Base-by-base conservation (phyloP, 441 rosid genomes). In the Erodium texanum region DNA sequence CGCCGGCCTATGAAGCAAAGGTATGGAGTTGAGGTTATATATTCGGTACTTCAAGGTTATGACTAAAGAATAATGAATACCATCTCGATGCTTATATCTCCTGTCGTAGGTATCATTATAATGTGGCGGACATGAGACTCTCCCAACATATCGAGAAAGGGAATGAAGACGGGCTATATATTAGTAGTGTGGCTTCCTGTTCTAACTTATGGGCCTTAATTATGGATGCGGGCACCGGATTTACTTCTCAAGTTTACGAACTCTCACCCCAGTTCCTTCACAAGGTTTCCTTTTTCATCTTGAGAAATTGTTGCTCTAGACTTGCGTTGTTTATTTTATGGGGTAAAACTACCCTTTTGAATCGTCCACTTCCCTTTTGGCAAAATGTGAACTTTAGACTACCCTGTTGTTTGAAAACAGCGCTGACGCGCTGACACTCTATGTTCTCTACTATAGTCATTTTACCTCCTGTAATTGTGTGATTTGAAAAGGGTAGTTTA, bases 1-100 rank as follows among this genome's bases (percentile, higher is more conserved):
- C 92, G 90, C 66, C 85, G 84, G 66, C 97, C 99, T 36, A 93
- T 91, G 99, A 93, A 88, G 75, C 97, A 93, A 78, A 85, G 95
- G 97, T 88, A 71, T 68, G 22, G 7, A 16, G 10, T 7, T 41
- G 15, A 41, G 14, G 48, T 41, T 41, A 41, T 8, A 5, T 8
- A 34, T 34, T 34, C 38, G 38, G 38, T 8, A 3, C 1, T 3
- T 18, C 22, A 56, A 56, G 18, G 3, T 59, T 2, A 0, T 8
- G 18, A 10, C 24, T 59, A 22, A 59, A 22, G 64, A 18, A 24
- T 59, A 22, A 59, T 7, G 64, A 18, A 24, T 19, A 18, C 23
- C 24, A 7, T 16, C 12, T 59, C 22, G 48, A 41, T 41, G 48
- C 14, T 59, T 19, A 5, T 41, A 9, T 41, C 48, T 9, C 48